Base-by-base conservation (phyloP, 306 rosid species). In the Oxytropis ochrocephala region DNA sequence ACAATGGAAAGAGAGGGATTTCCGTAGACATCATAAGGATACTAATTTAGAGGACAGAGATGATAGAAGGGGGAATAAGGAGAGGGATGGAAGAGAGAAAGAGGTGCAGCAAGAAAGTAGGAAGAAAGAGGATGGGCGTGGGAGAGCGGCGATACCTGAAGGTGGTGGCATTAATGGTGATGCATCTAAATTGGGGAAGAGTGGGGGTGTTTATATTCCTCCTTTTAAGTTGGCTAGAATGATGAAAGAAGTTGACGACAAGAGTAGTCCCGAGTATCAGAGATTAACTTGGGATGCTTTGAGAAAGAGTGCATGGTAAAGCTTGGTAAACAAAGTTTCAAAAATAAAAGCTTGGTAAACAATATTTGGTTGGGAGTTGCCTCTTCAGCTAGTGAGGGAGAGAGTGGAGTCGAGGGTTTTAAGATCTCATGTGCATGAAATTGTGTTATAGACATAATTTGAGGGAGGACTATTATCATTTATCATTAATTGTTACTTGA, bases 271-370 rank as follows among this genome's bases (percentile, higher is more conserved):
- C 8, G 92, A 94, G 57, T 94, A 94, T 75, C 98, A 94, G 61
- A 74, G 97, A 5, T 68, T 94, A 73, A 94, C 97, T n/a, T 94
- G 97, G 97, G 98, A 94, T 80, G 96, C 97, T 43, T 83, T 94
- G 14, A 83, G 98, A 35, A 90, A 94, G 91, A 94, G 97, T 60
- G 53, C 33, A 53, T 7, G 11, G 43, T 68, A 16, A 58, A 51
- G 52, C 43, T 69, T 12, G 8, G 61, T 36, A 17, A 66, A 63
- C 30, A 51, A 33, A 30, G 11, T 46, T 56, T 39, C 29, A 24
- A 24, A 24, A 24, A 24, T 24, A 24, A 16, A 58, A 51, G 52
- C 43, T 69, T 12, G 8, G 61, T 36, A 17, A 66, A 63, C 30
- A 51, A 33, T 39, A 13, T 36, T 56, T 39, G 19, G 6, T 7